Percentiles rank a stretch among this genome's conserved stretches.
Evolutionary conservation across 2,329 filamentous ascomycete genomes (phyloP).

Genomic region (Falciphora oryzae): DNA sequence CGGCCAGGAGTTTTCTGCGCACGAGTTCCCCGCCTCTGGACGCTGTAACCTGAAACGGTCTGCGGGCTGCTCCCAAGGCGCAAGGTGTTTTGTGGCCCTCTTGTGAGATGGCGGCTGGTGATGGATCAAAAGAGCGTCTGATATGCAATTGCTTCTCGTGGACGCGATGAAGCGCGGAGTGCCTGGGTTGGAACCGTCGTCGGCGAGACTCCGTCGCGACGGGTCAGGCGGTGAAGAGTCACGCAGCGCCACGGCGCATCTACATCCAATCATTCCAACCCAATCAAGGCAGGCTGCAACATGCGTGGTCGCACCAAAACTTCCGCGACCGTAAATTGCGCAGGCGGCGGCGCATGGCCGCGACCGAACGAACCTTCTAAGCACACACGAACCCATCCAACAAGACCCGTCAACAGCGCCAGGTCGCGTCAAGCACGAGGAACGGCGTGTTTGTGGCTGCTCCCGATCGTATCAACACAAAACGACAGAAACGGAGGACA

Average conservation of each 20-base stretch:
- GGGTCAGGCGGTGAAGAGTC: not conserved
- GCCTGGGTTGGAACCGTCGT: not conserved
- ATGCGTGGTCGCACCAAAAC: not conserved
- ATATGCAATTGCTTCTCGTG: conserved; percentile 2
- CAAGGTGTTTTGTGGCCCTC: not conserved
- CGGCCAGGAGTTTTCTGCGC: not conserved
- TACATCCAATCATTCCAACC: not conserved
- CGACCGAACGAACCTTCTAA: too few relatives aligned
- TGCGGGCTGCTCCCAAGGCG: not conserved
- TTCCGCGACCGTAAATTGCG: not conserved
- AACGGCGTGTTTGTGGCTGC: conserved; percentile 6
- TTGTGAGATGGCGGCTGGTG: not conserved
- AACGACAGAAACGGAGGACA: conserved; percentile 8
- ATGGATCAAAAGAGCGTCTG: conserved; percentile 1
- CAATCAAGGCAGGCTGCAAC: not conserved
- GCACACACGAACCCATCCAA: too few relatives aligned
- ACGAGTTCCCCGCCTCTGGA: not conserved
- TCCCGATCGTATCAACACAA: conserved; percentile 11
- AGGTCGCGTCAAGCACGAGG: not conserved
- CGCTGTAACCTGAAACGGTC: not conserved
- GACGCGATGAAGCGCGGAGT: not conserved
- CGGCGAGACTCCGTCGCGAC: not conserved
- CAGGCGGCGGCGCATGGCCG: not conserved
- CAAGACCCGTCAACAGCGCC: not conserved
- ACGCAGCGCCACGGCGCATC: not conserved